These are phyloP conservation scores for Lachancea waltii DNA, from an alignment of 805 yeast genomes.

Conservation along the genomic window DNA sequence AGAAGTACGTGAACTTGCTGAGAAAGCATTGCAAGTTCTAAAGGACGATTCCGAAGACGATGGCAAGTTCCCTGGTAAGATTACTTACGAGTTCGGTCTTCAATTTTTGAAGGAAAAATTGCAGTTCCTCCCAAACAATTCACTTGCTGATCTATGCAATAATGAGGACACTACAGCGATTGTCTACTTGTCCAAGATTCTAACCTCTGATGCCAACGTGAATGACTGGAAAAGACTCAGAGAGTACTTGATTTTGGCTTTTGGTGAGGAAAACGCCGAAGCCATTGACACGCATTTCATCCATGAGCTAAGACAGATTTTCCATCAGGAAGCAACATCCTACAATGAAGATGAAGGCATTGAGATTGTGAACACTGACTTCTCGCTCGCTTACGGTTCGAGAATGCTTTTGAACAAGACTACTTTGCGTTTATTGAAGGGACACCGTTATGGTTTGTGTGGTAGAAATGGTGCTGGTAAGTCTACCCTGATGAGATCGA, in stretches of 20 bases:
- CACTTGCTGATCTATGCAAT: conserved; percentile 8
- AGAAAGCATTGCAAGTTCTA: conserved; percentile 76
- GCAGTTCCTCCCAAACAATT: conserved; percentile 14
- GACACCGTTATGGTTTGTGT: conserved; percentile 95
- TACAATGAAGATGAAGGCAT: conserved; percentile 69
- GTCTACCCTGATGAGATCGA: conserved; percentile 94
- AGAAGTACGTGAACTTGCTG: conserved; percentile 90
- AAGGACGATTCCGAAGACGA: conserved; percentile 71
- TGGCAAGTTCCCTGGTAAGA: conserved; percentile 72
- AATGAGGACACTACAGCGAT: conserved; percentile 29
- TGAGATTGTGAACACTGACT: conserved; percentile 88
- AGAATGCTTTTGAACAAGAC: conserved; percentile 95
- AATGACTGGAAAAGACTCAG: conserved; percentile 61
- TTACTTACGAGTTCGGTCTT: conserved; percentile 48
- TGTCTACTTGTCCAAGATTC: conserved; percentile 45
- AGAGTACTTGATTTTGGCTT: conserved; percentile 45
- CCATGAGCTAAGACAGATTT: conserved; percentile 47
- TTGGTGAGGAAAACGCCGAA: conserved; percentile 30
- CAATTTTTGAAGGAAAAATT: conserved; percentile 35
- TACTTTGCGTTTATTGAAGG: conserved; percentile 76
- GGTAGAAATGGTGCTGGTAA: conserved; percentile 99
- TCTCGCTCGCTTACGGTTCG: conserved; percentile 95
- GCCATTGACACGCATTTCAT: conserved; percentile 37
- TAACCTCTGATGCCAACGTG: conserved; percentile 62
- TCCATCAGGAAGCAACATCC: conserved; percentile 42